Evolutionary conservation across 805 yeast species (phyloP).

Genomic region (Ascoidea tarda): DNA sequence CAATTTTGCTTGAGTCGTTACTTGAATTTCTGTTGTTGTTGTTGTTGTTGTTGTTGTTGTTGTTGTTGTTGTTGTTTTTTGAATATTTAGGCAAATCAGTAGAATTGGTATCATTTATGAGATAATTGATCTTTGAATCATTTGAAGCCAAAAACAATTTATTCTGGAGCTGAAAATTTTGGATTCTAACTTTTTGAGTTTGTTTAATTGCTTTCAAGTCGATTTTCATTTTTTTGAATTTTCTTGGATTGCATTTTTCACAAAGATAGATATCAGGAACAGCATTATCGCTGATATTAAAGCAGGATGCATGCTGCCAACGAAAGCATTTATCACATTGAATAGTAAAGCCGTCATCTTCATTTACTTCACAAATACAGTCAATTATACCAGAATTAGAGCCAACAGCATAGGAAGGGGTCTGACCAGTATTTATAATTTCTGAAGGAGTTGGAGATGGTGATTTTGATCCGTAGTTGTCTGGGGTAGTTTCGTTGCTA

Average conservation of each 20-base stretch:
- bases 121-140: too few relatives aligned
- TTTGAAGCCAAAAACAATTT: too few relatives aligned
- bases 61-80: too few relatives aligned
- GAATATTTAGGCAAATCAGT: too few relatives aligned
- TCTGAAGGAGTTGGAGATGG: background rate
- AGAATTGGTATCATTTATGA: too few relatives aligned
- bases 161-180: background rate
- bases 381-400: conserved; percentile 80
- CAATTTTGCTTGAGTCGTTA: too few relatives aligned
- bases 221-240: conserved; percentile 23
- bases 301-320: conserved; percentile 94
- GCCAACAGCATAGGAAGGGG: conserved; percentile 44
- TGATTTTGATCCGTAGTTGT: conserved; percentile 1
- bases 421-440: conserved; percentile 12
- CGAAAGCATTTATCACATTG: conserved; percentile 88
- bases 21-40: too few relatives aligned
- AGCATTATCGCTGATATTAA: conserved; percentile 56
- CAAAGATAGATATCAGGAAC: conserved; percentile 79
- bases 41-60: too few relatives aligned
- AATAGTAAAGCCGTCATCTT: conserved; percentile 87
- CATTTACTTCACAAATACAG: conserved; percentile 76
- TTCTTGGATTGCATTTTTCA: conserved; percentile 53
- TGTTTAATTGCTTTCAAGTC: conserved; percentile 23
- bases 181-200: conserved; percentile 11
- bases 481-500: background rate